Percentiles rank a stretch among this genome's conserved stretches.
Evolutionary conservation across 2,329 filamentous ascomycete species (phyloP).

Genomic region (Stylonectria norvegica): DNA sequence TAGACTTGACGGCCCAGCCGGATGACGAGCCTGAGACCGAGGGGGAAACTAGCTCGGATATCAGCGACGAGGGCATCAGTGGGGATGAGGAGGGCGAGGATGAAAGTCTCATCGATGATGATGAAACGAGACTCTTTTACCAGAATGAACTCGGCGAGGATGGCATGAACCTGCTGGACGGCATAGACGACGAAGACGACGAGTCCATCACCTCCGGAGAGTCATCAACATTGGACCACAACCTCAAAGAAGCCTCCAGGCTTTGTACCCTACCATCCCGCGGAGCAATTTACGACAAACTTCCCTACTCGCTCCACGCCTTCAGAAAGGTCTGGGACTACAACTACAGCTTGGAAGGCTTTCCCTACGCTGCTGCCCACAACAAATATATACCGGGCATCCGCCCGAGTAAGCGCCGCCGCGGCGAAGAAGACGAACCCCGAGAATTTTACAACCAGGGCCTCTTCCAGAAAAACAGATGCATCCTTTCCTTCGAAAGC

Average conservation of each 20-base stretch:
- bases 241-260: not conserved
- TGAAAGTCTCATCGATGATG: too few species aligned
- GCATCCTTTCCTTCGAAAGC: conserved; percentile 13
- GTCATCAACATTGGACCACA: conserved; percentile 12
- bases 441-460: not conserved
- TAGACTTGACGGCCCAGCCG: conserved; percentile 1
- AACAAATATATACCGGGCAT: not conserved
- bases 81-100: conserved; percentile 3
- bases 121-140: too few species aligned
- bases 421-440: not conserved
- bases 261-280: too few species aligned
- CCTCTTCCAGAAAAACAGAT: conserved; percentile 11
- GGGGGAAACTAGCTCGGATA: not conserved
- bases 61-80: not conserved
- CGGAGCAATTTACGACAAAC: too few species aligned
- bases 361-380: not conserved
- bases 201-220: not conserved
- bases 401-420: conserved; percentile 5
- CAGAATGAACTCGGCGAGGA: not conserved
- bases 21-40: not conserved
- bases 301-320: conserved; percentile 11
- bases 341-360: not conserved
- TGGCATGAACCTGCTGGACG: too few species aligned
- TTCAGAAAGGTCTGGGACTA: conserved; percentile 8
- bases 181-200: not conserved